These are phyloP conservation scores for Aspergillus conjunctus DNA, from an alignment of 495 filamentous ascomycete genomes.

Conservation along the genomic window DNA sequence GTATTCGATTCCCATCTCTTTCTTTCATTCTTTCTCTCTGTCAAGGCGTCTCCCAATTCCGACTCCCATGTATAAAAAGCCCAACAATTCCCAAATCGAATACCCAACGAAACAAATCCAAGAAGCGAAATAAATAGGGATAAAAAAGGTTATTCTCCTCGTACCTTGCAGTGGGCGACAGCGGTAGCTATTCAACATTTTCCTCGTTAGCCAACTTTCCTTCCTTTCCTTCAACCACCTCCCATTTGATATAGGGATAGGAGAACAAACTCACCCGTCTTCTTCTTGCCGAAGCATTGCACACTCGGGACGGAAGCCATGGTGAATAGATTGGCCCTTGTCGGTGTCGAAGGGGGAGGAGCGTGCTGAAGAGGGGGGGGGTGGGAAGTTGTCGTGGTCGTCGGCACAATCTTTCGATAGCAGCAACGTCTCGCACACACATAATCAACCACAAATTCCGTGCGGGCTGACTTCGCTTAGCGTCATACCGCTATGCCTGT, in stretches of 20 bases:
- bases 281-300: conserved; percentile 95
- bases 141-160: conserved; percentile 23
- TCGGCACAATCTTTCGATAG: conserved; percentile 1
- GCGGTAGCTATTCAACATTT: conserved; percentile 63
- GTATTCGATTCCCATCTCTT: conserved; percentile 1
- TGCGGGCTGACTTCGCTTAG: conserved; percentile 52
- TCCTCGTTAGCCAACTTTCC: conserved; percentile 18
- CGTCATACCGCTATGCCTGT: conserved; percentile 24
- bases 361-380: conserved; percentile 37
- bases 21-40: no score
- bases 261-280: conserved; percentile 61
- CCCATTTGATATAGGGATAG: conserved; percentile 3
- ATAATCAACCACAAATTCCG: conserved; percentile 28
- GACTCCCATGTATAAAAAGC: background rate
- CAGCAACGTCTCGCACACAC: conserved; percentile 3
- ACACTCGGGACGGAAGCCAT: conserved; percentile 84
- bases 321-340: conserved; percentile 52
- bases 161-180: conserved; percentile 94
- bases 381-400: conserved; percentile 23
- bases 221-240: background rate
- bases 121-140: conserved; percentile 10
- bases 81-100: background rate
- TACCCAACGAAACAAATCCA: background rate
- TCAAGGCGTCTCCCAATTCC: background rate
- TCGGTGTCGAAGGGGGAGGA: conserved; percentile 49